These are phyloP conservation scores for Clonostachys solani DNA, from an alignment of 2,329 filamentous ascomycete genomes.

Conservation along the genomic window DNA sequence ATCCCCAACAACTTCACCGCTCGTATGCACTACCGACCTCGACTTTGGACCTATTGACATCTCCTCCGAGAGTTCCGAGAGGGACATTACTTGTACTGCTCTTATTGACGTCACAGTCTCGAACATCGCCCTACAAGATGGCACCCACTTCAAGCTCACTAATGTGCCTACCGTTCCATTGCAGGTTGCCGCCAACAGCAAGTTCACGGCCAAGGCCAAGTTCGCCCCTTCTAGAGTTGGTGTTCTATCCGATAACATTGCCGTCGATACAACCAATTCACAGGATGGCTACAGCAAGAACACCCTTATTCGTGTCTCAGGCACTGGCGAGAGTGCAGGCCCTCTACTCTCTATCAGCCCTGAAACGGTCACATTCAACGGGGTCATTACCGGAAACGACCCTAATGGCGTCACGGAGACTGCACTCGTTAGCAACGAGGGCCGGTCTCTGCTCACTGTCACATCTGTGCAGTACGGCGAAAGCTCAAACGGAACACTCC, in stretches of 20 bases:
- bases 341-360: constrained; percentile 44
- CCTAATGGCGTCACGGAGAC: constrained; percentile 32
- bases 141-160: constrained; percentile 28
- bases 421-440: constrained; percentile 43
- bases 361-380: constrained; percentile 40
- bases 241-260: constrained; percentile 38
- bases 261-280: constrained; percentile 41
- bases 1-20: constrained; percentile 45
- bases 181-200: constrained; percentile 22
- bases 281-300: constrained; percentile 38
- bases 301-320: constrained; percentile 40
- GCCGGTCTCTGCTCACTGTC: constrained; percentile 39
- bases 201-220: constrained; percentile 34
- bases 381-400: constrained; percentile 38
- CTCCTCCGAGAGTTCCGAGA: constrained; percentile 17
- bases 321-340: constrained; percentile 38
- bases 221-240: constrained; percentile 44
- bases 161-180: constrained; percentile 22
- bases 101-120: constrained; percentile 35
- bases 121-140: constrained; percentile 23
- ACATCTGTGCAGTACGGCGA: constrained; percentile 31
- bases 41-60: constrained; percentile 42
- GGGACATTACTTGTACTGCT: constrained; percentile 41
- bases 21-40: constrained; percentile 47
- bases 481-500: constrained; percentile 39